Percentiles rank a stretch among this genome's conserved stretches.
Conservation (phyloP, 305 asterid species). For the Fraxinus baroniana region DNA sequence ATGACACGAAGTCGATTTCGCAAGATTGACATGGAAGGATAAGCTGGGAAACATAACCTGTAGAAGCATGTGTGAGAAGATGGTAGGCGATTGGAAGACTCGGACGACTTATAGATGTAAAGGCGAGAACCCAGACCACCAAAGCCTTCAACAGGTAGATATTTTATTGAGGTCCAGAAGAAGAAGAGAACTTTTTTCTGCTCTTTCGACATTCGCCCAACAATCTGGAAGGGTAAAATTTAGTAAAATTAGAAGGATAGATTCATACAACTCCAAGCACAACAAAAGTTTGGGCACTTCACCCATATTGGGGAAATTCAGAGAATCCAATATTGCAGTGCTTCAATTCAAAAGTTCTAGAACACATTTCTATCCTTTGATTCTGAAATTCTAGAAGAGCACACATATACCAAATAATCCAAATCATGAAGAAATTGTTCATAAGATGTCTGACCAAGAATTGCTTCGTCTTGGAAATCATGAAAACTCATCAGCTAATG, state of each 20-base stretch:
- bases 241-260: neutral
- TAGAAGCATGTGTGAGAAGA: conserved; percentile 90
- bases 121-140: conserved; percentile 69
- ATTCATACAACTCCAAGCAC: neutral
- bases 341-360: neutral
- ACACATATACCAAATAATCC: neutral
- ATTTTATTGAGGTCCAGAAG: conserved; percentile 93
- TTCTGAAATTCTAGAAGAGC: neutral
- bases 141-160: conserved; percentile 80
- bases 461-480: neutral
- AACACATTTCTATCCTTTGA: neutral
- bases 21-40: conserved; percentile 47
- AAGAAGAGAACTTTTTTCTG: conserved; percentile 71
- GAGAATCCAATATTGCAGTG: neutral
- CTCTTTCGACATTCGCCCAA: conserved; percentile 64
- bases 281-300: neutral
- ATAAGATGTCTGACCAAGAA: neutral
- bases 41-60: conserved; percentile 73
- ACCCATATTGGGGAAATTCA: neutral
- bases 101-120: conserved; percentile 46
- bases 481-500: neutral
- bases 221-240: conserved; percentile 40
- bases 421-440: neutral
- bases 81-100: conserved; percentile 64
- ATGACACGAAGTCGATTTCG: conserved; percentile 53